Evolutionary conservation across 345 rosid genomes (phyloP).

Genomic region (Iberis pinnata): DNA sequence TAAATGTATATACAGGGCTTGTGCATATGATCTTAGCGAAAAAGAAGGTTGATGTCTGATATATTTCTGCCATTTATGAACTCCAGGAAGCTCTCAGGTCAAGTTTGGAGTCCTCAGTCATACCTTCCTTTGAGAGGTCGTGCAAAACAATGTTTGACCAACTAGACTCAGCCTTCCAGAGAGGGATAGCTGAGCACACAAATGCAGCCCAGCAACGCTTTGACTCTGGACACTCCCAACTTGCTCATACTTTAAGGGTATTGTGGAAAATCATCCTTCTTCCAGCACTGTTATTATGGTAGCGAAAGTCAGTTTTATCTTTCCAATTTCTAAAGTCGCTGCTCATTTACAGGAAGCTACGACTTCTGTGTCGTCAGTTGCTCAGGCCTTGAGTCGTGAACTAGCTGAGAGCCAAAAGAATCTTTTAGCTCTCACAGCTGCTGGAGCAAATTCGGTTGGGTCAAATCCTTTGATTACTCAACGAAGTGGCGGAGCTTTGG

Average conservation of each 20-base stretch:
- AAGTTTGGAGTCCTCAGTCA: conserved; percentile 58
- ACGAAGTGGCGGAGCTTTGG: conserved; percentile 59
- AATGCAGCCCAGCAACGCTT: conserved; percentile 63
- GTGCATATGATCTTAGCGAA: conserved; percentile 14
- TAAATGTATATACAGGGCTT: background rate
- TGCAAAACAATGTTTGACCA: conserved; percentile 91
- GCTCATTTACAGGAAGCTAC: conserved; percentile 57
- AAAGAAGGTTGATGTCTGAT: conserved; percentile 7
- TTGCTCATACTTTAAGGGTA: conserved; percentile 72
- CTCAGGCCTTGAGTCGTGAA: conserved; percentile 67
- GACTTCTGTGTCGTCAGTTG: conserved; percentile 58
- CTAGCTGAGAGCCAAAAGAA: conserved; percentile 70
- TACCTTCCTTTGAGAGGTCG: conserved; percentile 89
- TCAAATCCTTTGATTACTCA: conserved; percentile 47
- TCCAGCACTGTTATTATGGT: background rate
- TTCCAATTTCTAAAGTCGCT: background rate
- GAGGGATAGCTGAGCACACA: conserved; percentile 72
- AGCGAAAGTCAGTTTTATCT: no score
- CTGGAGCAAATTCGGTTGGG: conserved; percentile 53
- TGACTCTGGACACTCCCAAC: conserved; percentile 59
- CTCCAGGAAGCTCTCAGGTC: conserved; percentile 67
- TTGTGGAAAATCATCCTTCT: conserved; percentile 19
- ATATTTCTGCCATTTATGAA: conserved; percentile 7
- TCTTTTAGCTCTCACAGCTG: conserved; percentile 59
- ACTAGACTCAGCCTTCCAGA: conserved; percentile 72